phyloP scores from a whole-genome alignment of 2,329 filamentous ascomycete genomes.

The Mycosphaerelloides madeirae region DNA sequence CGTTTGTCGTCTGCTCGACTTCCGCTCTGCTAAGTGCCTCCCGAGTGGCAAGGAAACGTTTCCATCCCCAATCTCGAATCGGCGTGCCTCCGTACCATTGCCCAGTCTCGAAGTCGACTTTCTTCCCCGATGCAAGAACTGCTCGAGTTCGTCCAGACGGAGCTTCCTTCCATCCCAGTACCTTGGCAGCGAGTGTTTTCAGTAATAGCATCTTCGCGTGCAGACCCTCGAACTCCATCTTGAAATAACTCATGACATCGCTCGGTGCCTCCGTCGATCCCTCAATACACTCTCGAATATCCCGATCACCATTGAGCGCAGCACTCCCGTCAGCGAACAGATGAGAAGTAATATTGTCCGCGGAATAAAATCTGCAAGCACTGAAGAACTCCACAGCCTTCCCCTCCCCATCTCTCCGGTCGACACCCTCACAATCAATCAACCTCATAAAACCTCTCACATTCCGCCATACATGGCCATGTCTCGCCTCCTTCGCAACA shows the following conservation, averaged over 20 bases:
- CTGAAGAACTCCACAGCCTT: slow-evolving; percentile 1
- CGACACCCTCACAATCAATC: background rate
- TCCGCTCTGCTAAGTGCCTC: background rate
- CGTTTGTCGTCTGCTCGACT: background rate
- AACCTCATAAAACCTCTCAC: background rate
- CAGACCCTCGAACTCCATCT: slow-evolving; percentile 1
- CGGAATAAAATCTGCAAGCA: slow-evolving; percentile 1
- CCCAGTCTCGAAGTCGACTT: background rate
- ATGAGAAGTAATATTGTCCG: background rate
- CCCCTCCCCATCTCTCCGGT: too few species aligned
- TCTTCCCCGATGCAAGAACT: background rate
- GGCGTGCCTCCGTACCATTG: background rate
- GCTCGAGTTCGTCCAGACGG: background rate
- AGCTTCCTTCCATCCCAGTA: too few species aligned
- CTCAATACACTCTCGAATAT: background rate
- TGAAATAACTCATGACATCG: slow-evolving; percentile 2
- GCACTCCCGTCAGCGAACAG: background rate
- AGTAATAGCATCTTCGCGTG: too few species aligned
- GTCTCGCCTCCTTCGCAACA: background rate
- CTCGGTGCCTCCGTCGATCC: background rate
- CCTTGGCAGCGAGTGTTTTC: too few species aligned
- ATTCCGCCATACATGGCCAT: background rate
- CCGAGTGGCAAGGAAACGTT: background rate
- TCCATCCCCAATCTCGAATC: slow-evolving; percentile 1
- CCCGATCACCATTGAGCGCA: background rate